A percentile compares a stretch with the other conserved stretches of the same genome.
phyloP scores from a whole-genome alignment of 2,329 filamentous ascomycete genomes.

The Geoglossum cookeanum region DNA sequence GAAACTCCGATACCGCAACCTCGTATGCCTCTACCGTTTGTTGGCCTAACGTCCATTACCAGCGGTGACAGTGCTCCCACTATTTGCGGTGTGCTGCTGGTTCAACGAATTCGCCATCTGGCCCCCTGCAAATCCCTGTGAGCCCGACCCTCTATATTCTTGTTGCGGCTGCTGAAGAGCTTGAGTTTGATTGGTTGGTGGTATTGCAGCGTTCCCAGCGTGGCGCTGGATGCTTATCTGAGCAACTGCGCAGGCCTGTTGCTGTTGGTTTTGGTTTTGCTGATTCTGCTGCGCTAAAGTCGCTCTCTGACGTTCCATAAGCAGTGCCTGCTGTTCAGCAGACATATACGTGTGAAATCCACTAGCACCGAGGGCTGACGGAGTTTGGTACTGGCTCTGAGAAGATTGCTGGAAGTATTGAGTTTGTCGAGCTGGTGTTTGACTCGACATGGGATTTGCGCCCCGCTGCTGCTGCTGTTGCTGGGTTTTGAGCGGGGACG shows the following conservation, averaged over 20 bases:
- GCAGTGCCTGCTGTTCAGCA: slow-evolving; percentile 16
- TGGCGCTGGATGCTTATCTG: slow-evolving; percentile 1
- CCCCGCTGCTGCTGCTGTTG: background rate
- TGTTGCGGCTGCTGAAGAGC: background rate
- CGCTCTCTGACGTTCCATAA: slow-evolving; percentile 16
- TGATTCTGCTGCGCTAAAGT: slow-evolving; percentile 2
- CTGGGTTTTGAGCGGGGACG: background rate
- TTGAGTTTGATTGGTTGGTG: background rate
- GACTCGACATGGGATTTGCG: background rate
- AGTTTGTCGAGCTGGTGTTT: background rate
- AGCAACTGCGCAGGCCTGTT: background rate
- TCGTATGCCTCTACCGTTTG: background rate
- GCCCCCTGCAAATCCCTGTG: background rate
- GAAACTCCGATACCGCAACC: background rate
- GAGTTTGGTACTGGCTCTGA: background rate
- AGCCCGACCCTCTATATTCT: background rate
- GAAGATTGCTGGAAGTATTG: slow-evolving; percentile 1
- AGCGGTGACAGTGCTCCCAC: background rate
- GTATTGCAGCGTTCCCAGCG: background rate
- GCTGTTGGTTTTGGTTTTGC: background rate
- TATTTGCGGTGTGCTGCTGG: background rate
- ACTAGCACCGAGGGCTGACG: slow-evolving; percentile 10
- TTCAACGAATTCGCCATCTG: slow-evolving; percentile 1
- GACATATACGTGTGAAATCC: slow-evolving; percentile 17
- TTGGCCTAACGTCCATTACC: background rate